Base-by-base conservation (phyloP, 1,284 basidiomycete genomes). In the Pascua guehoae region DNA sequence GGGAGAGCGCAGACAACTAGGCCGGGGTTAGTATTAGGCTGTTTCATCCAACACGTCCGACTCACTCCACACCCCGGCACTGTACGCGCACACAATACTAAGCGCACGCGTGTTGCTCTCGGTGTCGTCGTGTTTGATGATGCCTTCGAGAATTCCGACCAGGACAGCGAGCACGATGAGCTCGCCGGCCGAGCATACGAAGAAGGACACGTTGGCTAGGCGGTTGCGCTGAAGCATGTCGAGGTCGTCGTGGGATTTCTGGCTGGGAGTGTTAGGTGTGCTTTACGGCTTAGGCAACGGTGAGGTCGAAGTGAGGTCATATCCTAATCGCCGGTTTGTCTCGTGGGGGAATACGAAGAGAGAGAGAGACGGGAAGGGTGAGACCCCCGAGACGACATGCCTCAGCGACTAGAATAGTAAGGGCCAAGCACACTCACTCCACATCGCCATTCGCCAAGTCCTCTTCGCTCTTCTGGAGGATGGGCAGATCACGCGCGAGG, bases 81-180 rank as follows among this genome's bases (percentile, higher is more conserved):
- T 81, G 70, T 88, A 89, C 0, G 85, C 88, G 67, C 87, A 87
- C 38, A 87, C 78, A 2, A 85, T 83, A 68, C 83, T 61, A 54
- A 91, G 87, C 12, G 88, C 90, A 64, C 86, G 86, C 62, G 89
- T 88, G 66, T 93, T 93, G 67, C 87, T 87, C 59, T 93, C 88
- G 53, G 87, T 79, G 67, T 90, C 89, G 52, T 81, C 82, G 2
- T 85, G 82, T 49, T 84, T 66, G 56, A 71, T 81, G 47, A 90
- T 81, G 49, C 88, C 51, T 41, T 89, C 80, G 9, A 60, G 51
- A 51, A 62, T 58, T 7, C 61, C 75, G 88, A 87, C 44, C 15
- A 60, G 56, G n/a, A 61, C 47, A 8, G 55, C 58, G 12, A 64
- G 63, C 5, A 64, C 59, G 16, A 61, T 42, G 36, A 66, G 57